Base-by-base conservation (phyloP, 352 stramenopile genomes). In the Blastocystis sp. region DNA sequence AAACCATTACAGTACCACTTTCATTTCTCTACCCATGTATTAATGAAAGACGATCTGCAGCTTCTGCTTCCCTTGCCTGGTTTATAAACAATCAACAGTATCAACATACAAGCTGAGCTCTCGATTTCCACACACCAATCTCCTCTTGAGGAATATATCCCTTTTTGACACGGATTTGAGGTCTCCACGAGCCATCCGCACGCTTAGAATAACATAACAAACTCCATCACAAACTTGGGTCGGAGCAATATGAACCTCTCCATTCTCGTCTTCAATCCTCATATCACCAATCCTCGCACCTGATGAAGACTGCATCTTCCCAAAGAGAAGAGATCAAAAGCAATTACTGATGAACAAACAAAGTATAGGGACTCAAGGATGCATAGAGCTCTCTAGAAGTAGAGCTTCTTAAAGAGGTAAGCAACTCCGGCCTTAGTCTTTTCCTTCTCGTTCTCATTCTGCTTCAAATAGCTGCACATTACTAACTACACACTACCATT, bases 361-460 rank as follows among this genome's bases (percentile, higher is more conserved):
- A 57, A 24, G 5, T 6, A 35, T 42, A 54, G 15, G n/a, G 44
- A 79, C 40, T 9, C 33, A 57, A 59, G 44, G 17, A 42, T 54
- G 37, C 56, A 79, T 35, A 58, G 19, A 17, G 57, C 24, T 44
- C 27, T 40, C 6, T 44, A 44, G 60, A 44, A 44, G 60, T 70
- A 35, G 60, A 44, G 24, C 24, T 44, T 79, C 68, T 79, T 54
- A 37, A 58, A 79, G 40, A 79, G 68, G n/a, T 35, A 54, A 59
- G 62, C 62, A 75, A 75, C 30, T 40, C 81, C 81, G 75, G 59
- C 64, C 59, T 87, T 87, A 57, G 68, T 76, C 64, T 54, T 90
- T 44, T 90, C 81, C 42, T 78, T 89, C 80, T 89, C 42, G 54
- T 57, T 87, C 17, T 89, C 54, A 73, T 80, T 81, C 70, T 89